These are phyloP conservation scores for Botrytis aclada DNA, from an alignment of 2,329 filamentous ascomycete species.

Conservation along the genomic window DNA sequence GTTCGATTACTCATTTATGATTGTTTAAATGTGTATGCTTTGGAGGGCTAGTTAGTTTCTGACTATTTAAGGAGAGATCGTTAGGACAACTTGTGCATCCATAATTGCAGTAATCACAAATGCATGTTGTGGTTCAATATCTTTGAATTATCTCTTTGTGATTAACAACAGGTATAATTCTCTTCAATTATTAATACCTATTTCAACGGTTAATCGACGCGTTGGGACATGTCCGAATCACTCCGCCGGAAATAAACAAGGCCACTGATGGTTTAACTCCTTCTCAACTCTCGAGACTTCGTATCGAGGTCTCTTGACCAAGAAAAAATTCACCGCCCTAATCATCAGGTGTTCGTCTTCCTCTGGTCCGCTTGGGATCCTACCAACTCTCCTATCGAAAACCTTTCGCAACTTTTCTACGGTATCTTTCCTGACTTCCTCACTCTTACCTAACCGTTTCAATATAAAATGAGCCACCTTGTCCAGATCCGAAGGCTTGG, in stretches of 20 bases:
- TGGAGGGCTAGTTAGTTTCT: not conserved
- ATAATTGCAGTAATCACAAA: not conserved
- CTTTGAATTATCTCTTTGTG: no score
- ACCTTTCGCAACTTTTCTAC: not conserved
- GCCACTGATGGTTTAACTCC: not conserved
- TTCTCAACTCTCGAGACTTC: not conserved
- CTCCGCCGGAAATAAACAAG: accelerated
- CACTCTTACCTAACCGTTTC: not conserved
- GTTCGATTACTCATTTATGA: not conserved
- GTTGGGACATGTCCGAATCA: not conserved
- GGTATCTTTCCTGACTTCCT: not conserved
- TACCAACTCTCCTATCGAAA: not conserved
- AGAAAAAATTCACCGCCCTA: not conserved
- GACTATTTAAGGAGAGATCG: not conserved
- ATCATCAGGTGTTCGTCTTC: not conserved
- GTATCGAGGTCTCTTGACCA: not conserved
- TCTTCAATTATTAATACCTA: not conserved
- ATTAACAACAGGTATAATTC: no score
- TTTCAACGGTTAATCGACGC: not conserved
- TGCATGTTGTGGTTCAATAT: no score
- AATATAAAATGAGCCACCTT: not conserved
- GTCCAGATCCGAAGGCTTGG: not conserved
- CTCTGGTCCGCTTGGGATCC: accelerated
- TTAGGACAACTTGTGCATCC: not conserved
- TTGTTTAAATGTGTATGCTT: not conserved